Conservation (phyloP, 805 yeast genomes). For the Candida mattraensis region DNA sequence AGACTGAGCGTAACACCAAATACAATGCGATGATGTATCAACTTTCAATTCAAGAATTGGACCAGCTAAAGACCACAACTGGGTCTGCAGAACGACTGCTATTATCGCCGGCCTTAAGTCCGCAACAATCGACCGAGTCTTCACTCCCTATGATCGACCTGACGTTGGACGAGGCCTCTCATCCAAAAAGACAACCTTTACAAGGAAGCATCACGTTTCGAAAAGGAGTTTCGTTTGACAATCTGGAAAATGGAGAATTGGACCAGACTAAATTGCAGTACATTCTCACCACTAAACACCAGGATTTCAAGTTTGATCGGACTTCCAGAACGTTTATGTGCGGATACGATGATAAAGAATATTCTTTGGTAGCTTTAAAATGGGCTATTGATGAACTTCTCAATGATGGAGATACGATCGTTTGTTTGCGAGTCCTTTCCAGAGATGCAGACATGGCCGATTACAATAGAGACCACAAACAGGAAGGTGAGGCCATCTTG, state of each 20-base stretch:
- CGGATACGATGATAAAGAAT: slow-evolving; percentile 43
- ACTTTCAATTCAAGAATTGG: slow-evolving; percentile 20
- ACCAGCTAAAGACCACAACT: slow-evolving; percentile 11
- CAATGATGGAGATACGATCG: slow-evolving; percentile 46
- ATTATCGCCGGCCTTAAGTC: slow-evolving; percentile 18
- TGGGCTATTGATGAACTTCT: slow-evolving; percentile 47
- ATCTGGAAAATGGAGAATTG: slow-evolving; percentile 36
- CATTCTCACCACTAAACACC: slow-evolving; percentile 40
- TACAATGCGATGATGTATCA: slow-evolving; percentile 31
- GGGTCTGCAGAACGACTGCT: slow-evolving; percentile 17
- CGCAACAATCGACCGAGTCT: slow-evolving; percentile 4
- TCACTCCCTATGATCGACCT: slow-evolving; percentile 4
- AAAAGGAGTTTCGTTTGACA: slow-evolving; percentile 42
- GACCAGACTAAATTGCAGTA: slow-evolving; percentile 32
- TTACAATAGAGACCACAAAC: slow-evolving; percentile 28
- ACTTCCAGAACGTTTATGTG: slow-evolving; percentile 43
- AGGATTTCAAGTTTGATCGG: slow-evolving; percentile 34
- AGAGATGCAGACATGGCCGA: slow-evolving; percentile 27
- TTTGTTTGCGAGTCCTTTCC: slow-evolving; percentile 44
- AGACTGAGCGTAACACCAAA: slow-evolving; percentile 31
- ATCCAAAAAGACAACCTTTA: slow-evolving; percentile 9
- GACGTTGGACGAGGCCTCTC: slow-evolving; percentile 4
- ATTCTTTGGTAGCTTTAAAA: slow-evolving; percentile 42
- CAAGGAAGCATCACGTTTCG: slow-evolving; percentile 20
- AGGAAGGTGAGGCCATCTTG: slow-evolving; percentile 36